These are phyloP conservation scores for Microbotryum saponariae DNA, from an alignment of 1,284 basidiomycete species.

Conservation along the genomic window DNA sequence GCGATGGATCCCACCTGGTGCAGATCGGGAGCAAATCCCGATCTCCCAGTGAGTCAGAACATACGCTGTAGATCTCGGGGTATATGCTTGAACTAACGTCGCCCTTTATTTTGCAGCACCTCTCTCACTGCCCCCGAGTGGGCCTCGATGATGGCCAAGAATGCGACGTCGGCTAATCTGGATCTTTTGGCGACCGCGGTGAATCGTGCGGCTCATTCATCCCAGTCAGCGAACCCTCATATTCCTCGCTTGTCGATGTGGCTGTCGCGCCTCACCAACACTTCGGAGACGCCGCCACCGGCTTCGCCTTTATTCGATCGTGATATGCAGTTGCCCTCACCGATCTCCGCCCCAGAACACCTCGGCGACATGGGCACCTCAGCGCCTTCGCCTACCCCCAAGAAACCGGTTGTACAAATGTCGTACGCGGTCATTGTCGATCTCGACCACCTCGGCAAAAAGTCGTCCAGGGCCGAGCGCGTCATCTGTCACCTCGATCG, in stretches of 20 bases:
- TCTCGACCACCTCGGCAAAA: slow-evolving; percentile 63
- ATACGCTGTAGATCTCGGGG: slow-evolving; percentile 45
- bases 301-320: neutral
- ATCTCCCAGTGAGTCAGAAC: slow-evolving; percentile 32
- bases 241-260: slow-evolving; percentile 3
- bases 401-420: slow-evolving; percentile 40
- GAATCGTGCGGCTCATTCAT: no score
- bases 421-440: slow-evolving; percentile 82
- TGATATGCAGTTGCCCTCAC: slow-evolving; percentile 3
- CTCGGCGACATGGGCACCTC: neutral
- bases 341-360: slow-evolving; percentile 4
- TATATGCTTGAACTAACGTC: slow-evolving; percentile 43
- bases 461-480: slow-evolving; percentile 76
- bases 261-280: slow-evolving; percentile 18
- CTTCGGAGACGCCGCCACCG: neutral
- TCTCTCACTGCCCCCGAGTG: slow-evolving; percentile 71
- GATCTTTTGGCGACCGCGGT: no score
- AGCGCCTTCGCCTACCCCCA: neutral
- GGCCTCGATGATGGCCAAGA: slow-evolving; percentile 27
- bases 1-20: slow-evolving; percentile 63
- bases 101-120: slow-evolving; percentile 43
- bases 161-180: no score
- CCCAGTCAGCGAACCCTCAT: neutral
- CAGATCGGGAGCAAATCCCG: slow-evolving; percentile 44
- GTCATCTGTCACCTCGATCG: slow-evolving; percentile 84